These are phyloP conservation scores for Nemania diffusa DNA, from an alignment of 2,329 filamentous ascomycete species.

Conservation along the genomic window DNA sequence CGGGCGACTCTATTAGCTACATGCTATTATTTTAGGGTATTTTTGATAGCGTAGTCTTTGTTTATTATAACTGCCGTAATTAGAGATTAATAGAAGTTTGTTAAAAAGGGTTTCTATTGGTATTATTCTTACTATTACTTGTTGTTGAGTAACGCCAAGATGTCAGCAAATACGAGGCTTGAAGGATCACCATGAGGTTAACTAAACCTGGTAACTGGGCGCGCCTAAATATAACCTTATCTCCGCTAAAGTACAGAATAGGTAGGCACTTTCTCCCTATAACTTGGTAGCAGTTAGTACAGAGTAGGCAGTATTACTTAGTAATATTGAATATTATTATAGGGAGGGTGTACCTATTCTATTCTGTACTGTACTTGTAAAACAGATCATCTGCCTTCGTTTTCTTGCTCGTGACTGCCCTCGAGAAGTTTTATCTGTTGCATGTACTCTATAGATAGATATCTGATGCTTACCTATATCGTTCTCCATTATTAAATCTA, in stretches of 20 bases:
- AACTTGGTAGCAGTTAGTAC: neutral
- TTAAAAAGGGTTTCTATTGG: no score
- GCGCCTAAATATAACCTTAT: neutral
- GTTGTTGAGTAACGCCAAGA: neutral
- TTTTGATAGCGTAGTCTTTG: neutral
- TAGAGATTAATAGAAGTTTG: no score
- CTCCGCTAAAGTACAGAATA: neutral
- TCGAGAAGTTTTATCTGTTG: no score
- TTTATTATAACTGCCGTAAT: no score
- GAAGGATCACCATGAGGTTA: conserved; percentile 9
- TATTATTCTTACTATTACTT: neutral
- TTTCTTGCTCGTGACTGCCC: neutral
- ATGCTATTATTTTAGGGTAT: neutral
- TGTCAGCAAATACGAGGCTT: conserved; percentile 5
- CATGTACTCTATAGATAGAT: neutral
- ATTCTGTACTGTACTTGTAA: no score
- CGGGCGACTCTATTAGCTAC: neutral
- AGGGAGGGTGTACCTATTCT: neutral
- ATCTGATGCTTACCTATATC: neutral
- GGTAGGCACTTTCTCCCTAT: neutral
- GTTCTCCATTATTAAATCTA: neutral
- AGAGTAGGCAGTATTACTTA: neutral
- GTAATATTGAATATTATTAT: neutral
- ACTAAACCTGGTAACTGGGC: neutral
- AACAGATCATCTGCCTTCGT: neutral